phyloP scores from a whole-genome alignment of 768 basidiomycete genomes.

The Hortiboletus campestris region DNA sequence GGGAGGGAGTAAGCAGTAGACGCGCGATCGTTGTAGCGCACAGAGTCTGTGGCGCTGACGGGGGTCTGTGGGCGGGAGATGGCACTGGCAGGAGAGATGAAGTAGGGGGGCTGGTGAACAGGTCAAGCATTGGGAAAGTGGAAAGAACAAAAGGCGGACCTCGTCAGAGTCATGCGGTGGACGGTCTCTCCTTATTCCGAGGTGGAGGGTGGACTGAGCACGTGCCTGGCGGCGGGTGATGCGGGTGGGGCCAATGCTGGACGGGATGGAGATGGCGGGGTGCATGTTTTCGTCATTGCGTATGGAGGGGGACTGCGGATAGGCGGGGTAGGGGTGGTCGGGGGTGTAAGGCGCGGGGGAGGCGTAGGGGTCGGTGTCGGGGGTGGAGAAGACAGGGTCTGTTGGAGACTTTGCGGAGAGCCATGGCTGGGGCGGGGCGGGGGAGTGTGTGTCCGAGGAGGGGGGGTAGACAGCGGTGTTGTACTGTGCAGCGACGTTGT shows the following conservation, averaged over 20 bases:
- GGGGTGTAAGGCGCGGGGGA: slow-evolving; percentile 24
- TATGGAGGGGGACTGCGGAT: slow-evolving; percentile 30
- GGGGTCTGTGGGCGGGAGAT: slow-evolving; percentile 42
- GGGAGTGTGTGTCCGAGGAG: slow-evolving; percentile 29
- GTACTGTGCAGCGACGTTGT: slow-evolving; percentile 35
- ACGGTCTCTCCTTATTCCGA: slow-evolving; percentile 32
- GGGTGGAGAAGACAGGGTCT: slow-evolving; percentile 36
- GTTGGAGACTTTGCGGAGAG: slow-evolving; percentile 7
- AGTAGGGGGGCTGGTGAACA: slow-evolving; percentile 31
- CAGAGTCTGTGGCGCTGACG: slow-evolving; percentile 32
- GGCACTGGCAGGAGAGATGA: slow-evolving; percentile 34
- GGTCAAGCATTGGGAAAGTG: slow-evolving; percentile 8
- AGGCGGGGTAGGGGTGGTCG: slow-evolving; percentile 28
- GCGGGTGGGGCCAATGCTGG: slow-evolving; percentile 54
- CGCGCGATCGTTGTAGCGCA: slow-evolving; percentile 34
- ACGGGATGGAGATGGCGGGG: slow-evolving; percentile 34
- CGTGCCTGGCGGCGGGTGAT: slow-evolving; percentile 46
- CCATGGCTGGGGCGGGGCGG: slow-evolving; percentile 12
- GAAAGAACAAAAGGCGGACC: slow-evolving; percentile 14
- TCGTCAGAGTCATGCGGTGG: slow-evolving; percentile 29
- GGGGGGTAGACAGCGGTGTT: slow-evolving; percentile 29
- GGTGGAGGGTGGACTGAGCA: slow-evolving; percentile 33
- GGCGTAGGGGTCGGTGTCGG: slow-evolving; percentile 38
- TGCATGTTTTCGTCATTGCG: slow-evolving; percentile 29
- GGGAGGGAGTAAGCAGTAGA: slow-evolving; percentile 30